Evolutionary conservation across 768 basidiomycete genomes (phyloP), one percentile per base, ranked within the genome.

Genomic region (Lenzites betulinus): DNA sequence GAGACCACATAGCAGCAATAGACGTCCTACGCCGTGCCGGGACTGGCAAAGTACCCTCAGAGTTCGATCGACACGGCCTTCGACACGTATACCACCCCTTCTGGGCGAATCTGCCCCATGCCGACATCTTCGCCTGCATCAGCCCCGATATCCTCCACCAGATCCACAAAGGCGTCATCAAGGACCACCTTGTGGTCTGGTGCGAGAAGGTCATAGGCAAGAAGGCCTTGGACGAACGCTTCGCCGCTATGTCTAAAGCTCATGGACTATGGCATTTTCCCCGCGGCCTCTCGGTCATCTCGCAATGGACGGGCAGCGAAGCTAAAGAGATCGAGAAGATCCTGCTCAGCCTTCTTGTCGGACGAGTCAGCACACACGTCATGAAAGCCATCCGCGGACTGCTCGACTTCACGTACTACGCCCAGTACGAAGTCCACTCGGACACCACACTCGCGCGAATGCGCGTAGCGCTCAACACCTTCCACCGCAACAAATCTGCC

Each of bases 141-240:
- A 77, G 74, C 0, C 71, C 74, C 20, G 66, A 79, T 68, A 35
- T 79, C n/a, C 74, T 81, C 20, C 80, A 83, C 53, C 78, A 80
- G 56, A 69, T 81, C 0, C 73, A 81, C 66, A 75, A 81, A 62
- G 79, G 80, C 0, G 61, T 79, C 4, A 76, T 80, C 68, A 77
- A 78, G 38, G 65, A 68, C 42, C 75, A 79, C 48, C 79, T 80
- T 44, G 48, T 80, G 12, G 60, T 71, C 2, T 72, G 68, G n/a
- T 80, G 78, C 77, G 69, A 66, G 15, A 63, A 64, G n/a, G 13
- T 38, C 20, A 11, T 41, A 18, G 58, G 62, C 22, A 38, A 44
- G n/a, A 15, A 30, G 2, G 67, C 64, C 28, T 39, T 70, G 16
- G 65, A 70, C 54, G 50, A 44, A 15, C 65, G 38, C 23, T 42